A percentile compares a stretch with the other conserved stretches of the same genome.
These are phyloP conservation scores for Moricandia arvensis DNA, from an alignment of 345 rosid genomes.

Conservation along the genomic window DNA sequence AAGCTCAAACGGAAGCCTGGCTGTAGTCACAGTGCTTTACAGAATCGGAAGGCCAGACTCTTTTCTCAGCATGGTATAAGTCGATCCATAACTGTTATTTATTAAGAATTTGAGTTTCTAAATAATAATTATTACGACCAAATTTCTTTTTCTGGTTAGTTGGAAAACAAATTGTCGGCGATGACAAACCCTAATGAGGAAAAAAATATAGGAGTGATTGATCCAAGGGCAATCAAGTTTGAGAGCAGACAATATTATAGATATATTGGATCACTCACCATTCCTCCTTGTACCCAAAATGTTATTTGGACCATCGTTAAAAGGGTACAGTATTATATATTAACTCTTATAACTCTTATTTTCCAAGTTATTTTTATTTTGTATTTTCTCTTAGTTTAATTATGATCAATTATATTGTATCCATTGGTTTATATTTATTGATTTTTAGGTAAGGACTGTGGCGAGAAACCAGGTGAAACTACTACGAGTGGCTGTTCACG, in stretches of 20 bases:
- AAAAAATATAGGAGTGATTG: conserved; percentile 45
- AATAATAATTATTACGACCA: neutral
- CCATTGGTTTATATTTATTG: neutral
- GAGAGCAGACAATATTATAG: conserved; percentile 69
- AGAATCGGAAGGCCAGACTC: conserved; percentile 64
- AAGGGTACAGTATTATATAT: conserved; percentile 43
- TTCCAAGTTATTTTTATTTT: neutral
- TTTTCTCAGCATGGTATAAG: conserved; percentile 55
- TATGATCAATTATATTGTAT: neutral
- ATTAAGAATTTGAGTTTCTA: neutral
- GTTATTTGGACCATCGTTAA: conserved; percentile 64
- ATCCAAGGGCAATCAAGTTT: conserved; percentile 51
- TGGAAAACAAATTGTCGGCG: conserved; percentile 38
- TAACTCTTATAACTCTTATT: neutral
- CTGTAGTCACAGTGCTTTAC: conserved; percentile 75
- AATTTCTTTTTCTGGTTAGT: conserved; percentile 32
- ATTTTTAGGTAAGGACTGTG: conserved; percentile 61
- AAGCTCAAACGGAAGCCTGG: conserved; percentile 52
- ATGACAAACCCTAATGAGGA: conserved; percentile 37
- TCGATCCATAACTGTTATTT: neutral
- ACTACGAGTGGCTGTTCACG: conserved; percentile 80
- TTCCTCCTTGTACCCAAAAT: conserved; percentile 82
- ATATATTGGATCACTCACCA: conserved; percentile 79
- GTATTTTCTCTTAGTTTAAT: neutral
- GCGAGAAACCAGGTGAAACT: conserved; percentile 51